Evolutionary conservation across 1,139 yeast species (phyloP), one percentile per base, ranked within the genome.

Genomic region (Kodamaea suecica): DNA sequence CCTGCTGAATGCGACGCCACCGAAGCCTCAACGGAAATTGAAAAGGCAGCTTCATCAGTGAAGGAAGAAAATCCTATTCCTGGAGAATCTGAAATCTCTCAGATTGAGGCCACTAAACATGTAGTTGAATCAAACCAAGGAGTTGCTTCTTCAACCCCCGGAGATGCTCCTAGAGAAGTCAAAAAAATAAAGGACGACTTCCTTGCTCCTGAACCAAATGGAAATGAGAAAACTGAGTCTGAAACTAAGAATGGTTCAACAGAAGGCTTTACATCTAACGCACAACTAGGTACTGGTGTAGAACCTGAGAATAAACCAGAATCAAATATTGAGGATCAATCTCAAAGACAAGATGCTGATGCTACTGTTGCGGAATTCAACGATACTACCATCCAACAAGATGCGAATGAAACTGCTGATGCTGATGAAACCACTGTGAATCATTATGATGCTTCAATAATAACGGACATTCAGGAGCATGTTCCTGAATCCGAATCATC

Each of bases 311-410:
- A 8, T 11, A 17, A 27, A 2, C n/a, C 17, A 6, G 20, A 33
- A 12, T 17, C 25, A 21, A 27, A 12, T 4, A 17, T 3, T 29
- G 25, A 21, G n/a, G 31, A 34, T n/a, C 30, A 32, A 10, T 12
- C 17, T 4, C 3, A 13, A 3, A 36, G 30, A 15, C 41, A 49
- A 15, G 70, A 65, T 43, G 69, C 63, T 5, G 72, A 66, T 42
- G 47, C 57, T 5, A 66, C 71, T 5, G 57, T 61, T 8, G 70
- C 64, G 35, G 72, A 63, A 17, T 50, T 54, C 37, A 66, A 66
- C 37, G 73, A 68, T 41, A 66, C 72, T 5, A 67, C 73, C 4
- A 60, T 66, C 27, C 70, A 63, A 36, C 71, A 67, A 38, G 73
- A 67, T 35, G 66, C 59, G 23, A 65, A 67, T 37, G 74, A 68